Evolutionary conservation across 305 asterid genomes (phyloP).

Genomic region (Withania somnifera): DNA sequence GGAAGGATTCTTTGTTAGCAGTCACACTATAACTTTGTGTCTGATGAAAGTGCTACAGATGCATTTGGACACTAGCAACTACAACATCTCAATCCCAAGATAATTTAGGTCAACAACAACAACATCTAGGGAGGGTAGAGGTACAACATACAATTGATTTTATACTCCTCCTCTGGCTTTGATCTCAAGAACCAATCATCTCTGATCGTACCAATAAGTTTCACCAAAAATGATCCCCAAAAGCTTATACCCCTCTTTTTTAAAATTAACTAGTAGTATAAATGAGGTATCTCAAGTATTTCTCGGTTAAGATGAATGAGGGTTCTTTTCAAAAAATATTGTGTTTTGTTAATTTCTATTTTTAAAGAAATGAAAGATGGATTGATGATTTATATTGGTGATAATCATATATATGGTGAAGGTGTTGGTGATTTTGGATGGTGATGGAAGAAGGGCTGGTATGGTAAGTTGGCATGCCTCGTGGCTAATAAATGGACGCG

Average conservation of each 20-base stretch:
- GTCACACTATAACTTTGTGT: background rate
- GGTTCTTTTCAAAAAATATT: background rate
- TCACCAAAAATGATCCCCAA: too few species aligned
- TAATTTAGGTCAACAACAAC: too few species aligned
- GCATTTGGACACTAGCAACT: background rate
- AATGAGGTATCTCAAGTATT: background rate
- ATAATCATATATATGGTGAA: background rate
- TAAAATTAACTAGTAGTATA: too few species aligned
- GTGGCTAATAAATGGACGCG: background rate
- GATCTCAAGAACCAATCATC: background rate
- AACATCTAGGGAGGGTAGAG: too few species aligned
- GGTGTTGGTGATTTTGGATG: background rate
- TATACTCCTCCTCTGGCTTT: background rate
- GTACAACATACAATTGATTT: background rate
- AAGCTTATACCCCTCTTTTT: background rate
- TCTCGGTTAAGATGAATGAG: too few species aligned
- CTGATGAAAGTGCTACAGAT: background rate
- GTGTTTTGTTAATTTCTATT: background rate
- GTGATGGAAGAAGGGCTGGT: background rate
- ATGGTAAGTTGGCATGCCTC: background rate
- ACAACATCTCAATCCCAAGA: background rate
- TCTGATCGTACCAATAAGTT: background rate
- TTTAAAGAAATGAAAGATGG: background rate
- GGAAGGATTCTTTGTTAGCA: background rate
- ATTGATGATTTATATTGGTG: background rate